Evolutionary conservation across 352 stramenopile species (phyloP), one percentile per base, ranked within the genome.

Genomic region (Pythium volutum): DNA sequence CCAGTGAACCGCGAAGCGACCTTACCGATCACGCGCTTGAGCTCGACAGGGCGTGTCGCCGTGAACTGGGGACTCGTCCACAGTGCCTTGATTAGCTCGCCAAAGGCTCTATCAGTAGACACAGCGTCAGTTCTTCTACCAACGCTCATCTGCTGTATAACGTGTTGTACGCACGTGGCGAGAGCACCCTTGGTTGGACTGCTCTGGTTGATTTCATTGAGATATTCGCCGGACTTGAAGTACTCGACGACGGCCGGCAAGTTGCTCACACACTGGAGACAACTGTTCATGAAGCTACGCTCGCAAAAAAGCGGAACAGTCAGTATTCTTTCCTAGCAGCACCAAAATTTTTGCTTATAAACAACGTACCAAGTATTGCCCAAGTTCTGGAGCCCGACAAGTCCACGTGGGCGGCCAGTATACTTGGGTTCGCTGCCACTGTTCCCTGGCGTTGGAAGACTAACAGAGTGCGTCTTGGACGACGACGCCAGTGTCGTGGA

Each of bases 261-360:
- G 45, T 84, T 87, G 73, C 71, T 91, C 54, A 94, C 73, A 47
- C 87, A 96, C 70, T 96, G 87, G 7, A 96, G 67, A 59, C 79
- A 92, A 55, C 79, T 91, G 59, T 43, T 43, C 36, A 43, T 43
- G 36, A 43, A 43, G 36, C 87, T 89, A 56, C 51, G 12, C 20
- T 43, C 31, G 26, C 9, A 55, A 54, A 38, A 15, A 14, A 22
- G 23, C 18, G 6, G n/a, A 54, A 14, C 25, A n/a, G 10, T 45
- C 38, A 41, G 4, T 54, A n/a, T n/a, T n/a, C n/a, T n/a, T n/a
- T n/a, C n/a, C n/a, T n/a, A n/a, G n/a, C n/a, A n/a, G n/a, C n/a
- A n/a, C 5, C 29, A 39, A 9, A 23, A 22, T 15, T 36, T 25
- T 26, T 5, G 14, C 3, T 11, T 11, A 4, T 15, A 11, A 36